Evolutionary conservation across 805 yeast genomes (phyloP), one percentile per base, ranked within the genome.

Genomic region (Myxozyma sirexii): DNA sequence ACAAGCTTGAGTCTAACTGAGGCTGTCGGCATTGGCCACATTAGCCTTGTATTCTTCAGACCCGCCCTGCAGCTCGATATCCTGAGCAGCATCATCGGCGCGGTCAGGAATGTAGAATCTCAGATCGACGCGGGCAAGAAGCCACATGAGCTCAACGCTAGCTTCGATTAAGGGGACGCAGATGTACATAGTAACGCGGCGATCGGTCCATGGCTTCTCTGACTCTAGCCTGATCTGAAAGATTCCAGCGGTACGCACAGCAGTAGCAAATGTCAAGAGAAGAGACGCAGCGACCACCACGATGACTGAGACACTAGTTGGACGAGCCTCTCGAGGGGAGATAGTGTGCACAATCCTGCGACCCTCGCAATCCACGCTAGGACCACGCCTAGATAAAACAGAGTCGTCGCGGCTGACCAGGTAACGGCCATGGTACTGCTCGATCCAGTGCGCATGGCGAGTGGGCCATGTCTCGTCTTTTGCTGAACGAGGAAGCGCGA

Each of bases 141-240:
- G 39, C 23, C 24, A 47, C 38, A 33, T 35, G 19, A 31, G 5
- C 29, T 31, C 41, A 1, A 47, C 27, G 4, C 13, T 23, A 29
- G 51, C 51, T 19, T 47, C 51, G 27, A 47, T 33, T 3, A 47
- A 21, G 12, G 39, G 41, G 21, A 33, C 33, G 27, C 51, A 47
- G n/a, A 47, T 29, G 27, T 47, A 47, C 51, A 49, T 38, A 5
- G 53, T 38, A 8, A 49, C 53, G 19, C 53, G 43, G 23, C 37
- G 35, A 37, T 49, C 44, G 37, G 23, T 26, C 53, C 53, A 38
- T 1, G 53, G 53, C 44, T 49, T 37, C 15, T 38, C 33, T 3
- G 13, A 5, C 33, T 49, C 44, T 13, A n/a, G 27, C 13, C 15
- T 29, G 21, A 15, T 15, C 7, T 19, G 15, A 10, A 12, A 31